Evolutionary conservation across 1,284 basidiomycete species (phyloP), one percentile per base, ranked within the genome.

Genomic region (Cystobasidiaceae sp.): DNA sequence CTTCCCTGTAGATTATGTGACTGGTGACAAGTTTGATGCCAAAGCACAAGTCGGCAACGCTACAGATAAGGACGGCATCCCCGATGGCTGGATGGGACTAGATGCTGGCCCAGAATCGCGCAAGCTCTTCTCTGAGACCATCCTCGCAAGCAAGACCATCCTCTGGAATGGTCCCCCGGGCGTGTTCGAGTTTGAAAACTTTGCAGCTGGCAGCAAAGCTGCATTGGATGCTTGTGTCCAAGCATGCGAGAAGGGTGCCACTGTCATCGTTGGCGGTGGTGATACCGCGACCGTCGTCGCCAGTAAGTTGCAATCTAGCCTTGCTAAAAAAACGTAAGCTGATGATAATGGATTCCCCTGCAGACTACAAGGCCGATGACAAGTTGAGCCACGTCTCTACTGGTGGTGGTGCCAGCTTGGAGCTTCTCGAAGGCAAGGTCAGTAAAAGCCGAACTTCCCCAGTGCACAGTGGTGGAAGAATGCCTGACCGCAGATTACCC

Each of bases 121-220:
- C 60, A 82, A 90, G 74, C 80, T 90, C 68, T 98, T 89, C 82
- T 82, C 81, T 56, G 75, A 86, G 73, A 86, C 92, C 25, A 93
- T 97, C 67, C 77, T 87, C 63, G 86, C 89, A 75, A 82, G 92
- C 69, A 97, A 93, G 84, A 98, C 96, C 50, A 93, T 98, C 77
- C 86, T 98, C 67, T 98, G 94, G 93, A 98, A 98, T 77, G 94
- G 92, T 55, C 93, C 94, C 43, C 89, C 94, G 48, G 94, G 94
- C 74, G 94, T 98, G 33, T 98, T 98, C 78, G 94, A 98, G 79
- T 96, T 97, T 82, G 84, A 88, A 55, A 86, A 86, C 50, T 98
- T 97, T 74, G 88, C 93, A 8, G 81, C 81, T 45, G 94, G 93
- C 49, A 96, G 93, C 19, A 85, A 86, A 76, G 80, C 86, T 19